Evolutionary conservation across 2,329 filamentous ascomycete genomes (phyloP).

Genomic region (Camptophora hylomeconis): DNA sequence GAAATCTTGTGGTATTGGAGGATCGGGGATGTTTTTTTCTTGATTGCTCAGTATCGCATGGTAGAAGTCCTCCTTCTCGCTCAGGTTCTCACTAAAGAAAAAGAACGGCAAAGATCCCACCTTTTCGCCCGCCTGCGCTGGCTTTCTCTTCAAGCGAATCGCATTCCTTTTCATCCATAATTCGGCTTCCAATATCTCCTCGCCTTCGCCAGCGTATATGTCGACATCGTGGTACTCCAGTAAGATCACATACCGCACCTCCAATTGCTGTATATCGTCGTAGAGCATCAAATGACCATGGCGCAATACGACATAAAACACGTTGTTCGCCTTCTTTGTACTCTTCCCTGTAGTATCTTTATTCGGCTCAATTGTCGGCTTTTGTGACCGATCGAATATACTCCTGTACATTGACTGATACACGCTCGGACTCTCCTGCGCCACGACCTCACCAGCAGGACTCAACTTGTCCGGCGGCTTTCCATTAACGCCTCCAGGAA

Average conservation of each 20-base stretch:
- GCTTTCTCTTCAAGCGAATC: conserved; percentile 61
- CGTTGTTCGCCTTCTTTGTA: conserved; percentile 56
- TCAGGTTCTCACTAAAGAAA: conserved; percentile 88
- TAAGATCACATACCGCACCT: conserved; percentile 92
- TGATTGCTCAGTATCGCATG: conserved; percentile 80
- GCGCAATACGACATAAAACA: conserved; percentile 83
- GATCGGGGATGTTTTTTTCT: conserved; percentile 47
- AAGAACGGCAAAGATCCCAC: conserved; percentile 71
- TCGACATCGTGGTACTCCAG: conserved; percentile 76
- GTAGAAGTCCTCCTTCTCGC: conserved; percentile 97
- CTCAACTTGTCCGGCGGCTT: conserved; percentile 81
- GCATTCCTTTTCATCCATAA: conserved; percentile 93
- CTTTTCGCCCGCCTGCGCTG: conserved; percentile 38
- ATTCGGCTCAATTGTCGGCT: conserved; percentile 39
- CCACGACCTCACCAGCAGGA: conserved; percentile 64
- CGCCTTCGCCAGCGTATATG: conserved; percentile 67
- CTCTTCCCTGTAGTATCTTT: conserved; percentile 32
- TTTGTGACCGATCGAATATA: conserved; percentile 72
- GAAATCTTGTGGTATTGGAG: conserved; percentile 61
- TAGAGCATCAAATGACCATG: conserved; percentile 96
- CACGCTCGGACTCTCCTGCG: conserved; percentile 76
- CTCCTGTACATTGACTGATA: conserved; percentile 98
- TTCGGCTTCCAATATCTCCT: conserved; percentile 71
- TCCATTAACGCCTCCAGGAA: conserved; percentile 79
- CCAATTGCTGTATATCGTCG: conserved; percentile 86